Percentiles rank a stretch among this genome's conserved stretches.
These are phyloP conservation scores for Lycium ferocissimum DNA, from an alignment of 257 asterid species.

Conservation along the genomic window DNA sequence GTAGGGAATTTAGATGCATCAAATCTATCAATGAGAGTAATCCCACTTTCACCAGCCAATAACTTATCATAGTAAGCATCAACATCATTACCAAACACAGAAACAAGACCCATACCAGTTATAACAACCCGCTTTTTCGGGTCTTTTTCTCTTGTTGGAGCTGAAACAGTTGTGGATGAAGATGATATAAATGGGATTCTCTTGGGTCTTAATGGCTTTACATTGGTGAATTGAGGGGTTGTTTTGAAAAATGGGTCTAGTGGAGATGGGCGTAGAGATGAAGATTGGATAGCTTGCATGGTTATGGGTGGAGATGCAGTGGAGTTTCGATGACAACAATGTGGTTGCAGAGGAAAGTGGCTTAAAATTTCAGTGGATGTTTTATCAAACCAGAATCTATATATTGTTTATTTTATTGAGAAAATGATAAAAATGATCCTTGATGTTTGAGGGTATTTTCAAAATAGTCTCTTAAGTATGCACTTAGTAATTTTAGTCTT, in stretches of 20 bases:
- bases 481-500: too few relatives aligned
- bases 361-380: background rate
- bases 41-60: conserved; percentile 62
- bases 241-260: conserved; percentile 50
- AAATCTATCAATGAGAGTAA: conserved; percentile 55
- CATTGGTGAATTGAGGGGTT: conserved; percentile 22
- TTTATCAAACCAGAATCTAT: too few relatives aligned
- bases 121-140: conserved; percentile 64
- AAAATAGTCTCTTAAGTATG: too few relatives aligned
- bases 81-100: conserved; percentile 62
- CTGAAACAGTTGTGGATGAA: conserved; percentile 41
- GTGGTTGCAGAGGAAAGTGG: background rate
- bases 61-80: conserved; percentile 55
- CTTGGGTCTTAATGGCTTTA: conserved; percentile 28
- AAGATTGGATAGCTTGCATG: conserved; percentile 46
- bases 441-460: too few relatives aligned
- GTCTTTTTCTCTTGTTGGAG: conserved; percentile 55
- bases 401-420: too few relatives aligned
- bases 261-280: conserved; percentile 50
- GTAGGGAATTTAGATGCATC: conserved; percentile 67
- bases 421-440: too few relatives aligned
- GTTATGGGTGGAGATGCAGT: background rate
- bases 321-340: conserved; percentile 39
- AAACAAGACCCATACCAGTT: conserved; percentile 65
- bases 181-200: conserved; percentile 36